Percentiles rank a stretch among this genome's conserved stretches.
These are phyloP conservation scores for Mortierella sp. DNA, from an alignment of 371 early-diverging fungal species.

Conservation along the genomic window DNA sequence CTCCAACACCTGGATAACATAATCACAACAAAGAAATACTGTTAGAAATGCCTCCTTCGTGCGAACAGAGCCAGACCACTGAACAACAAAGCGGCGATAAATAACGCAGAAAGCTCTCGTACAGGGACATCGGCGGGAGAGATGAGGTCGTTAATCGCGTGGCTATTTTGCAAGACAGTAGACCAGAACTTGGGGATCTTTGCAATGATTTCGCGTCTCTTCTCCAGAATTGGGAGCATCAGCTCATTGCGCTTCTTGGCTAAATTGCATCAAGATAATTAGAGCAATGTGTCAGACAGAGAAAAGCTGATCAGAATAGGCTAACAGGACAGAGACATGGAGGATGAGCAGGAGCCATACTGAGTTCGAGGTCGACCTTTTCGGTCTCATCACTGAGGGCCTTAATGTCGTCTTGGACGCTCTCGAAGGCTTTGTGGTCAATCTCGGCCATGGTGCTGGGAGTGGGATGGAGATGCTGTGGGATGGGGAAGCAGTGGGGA, in stretches of 20 bases:
- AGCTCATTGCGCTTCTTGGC: constrained; percentile 56
- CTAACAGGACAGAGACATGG: neutral
- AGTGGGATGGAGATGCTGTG: constrained; percentile 2
- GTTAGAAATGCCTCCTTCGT: neutral
- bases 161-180: constrained; percentile 52
- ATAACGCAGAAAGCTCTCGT: constrained; percentile 44
- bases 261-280: constrained; percentile 1
- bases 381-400: constrained; percentile 44
- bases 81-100: neutral
- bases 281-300: neutral
- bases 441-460: constrained; percentile 50
- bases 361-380: constrained; percentile 55
- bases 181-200: constrained; percentile 68
- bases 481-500: constrained; percentile 1
- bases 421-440: constrained; percentile 54
- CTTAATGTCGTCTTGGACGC: constrained; percentile 53
- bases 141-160: constrained; percentile 12
- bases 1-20: constrained; percentile 52
- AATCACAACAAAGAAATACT: neutral
- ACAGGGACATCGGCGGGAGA: constrained; percentile 48
- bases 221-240: constrained; percentile 63
- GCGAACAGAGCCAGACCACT: neutral
- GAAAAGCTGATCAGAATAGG: neutral
- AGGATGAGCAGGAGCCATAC: constrained; percentile 14
- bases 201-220: constrained; percentile 67